Conservation (phyloP, 2,329 filamentous ascomycete genomes). For the Fusarium falciforme region DNA sequence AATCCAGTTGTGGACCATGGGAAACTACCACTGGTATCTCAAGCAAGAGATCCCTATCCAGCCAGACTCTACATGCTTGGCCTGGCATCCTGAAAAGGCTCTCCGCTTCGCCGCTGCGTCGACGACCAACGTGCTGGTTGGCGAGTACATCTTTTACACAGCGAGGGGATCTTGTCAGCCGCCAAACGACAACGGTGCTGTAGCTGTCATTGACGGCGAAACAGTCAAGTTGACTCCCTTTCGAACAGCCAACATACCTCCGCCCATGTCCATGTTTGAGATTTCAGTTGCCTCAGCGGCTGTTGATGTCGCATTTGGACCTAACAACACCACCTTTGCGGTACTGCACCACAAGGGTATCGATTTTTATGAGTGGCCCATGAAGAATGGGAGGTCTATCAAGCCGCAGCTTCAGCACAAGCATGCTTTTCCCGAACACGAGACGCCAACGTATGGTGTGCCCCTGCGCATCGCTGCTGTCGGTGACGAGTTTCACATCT, state of each 20-base stretch:
- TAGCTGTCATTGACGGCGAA: conserved; percentile 86
- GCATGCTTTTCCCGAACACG: conserved; percentile 52
- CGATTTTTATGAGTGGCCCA: conserved; percentile 76
- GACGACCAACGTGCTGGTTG: conserved; percentile 62
- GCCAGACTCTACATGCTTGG: conserved; percentile 49
- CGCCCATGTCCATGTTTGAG: conserved; percentile 90
- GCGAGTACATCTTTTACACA: conserved; percentile 76
- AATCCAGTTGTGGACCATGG: conserved; percentile 95
- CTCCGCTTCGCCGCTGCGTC: conserved; percentile 72
- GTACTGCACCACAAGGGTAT: conserved; percentile 76
- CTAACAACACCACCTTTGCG: conserved; percentile 72
- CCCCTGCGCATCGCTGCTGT: conserved; percentile 32
- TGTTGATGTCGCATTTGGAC: conserved; percentile 80
- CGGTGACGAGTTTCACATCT: conserved; percentile 45
- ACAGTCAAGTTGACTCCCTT: conserved; percentile 87
- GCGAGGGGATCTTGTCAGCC: conserved; percentile 75
- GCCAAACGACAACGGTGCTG: conserved; percentile 81
- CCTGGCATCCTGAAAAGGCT: conserved; percentile 90
- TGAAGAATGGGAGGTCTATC: conserved; percentile 65
- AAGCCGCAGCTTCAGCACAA: conserved; percentile 55
- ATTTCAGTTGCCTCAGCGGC: conserved; percentile 71
- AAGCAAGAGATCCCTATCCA: conserved; percentile 82
- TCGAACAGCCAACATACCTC: conserved; percentile 85
- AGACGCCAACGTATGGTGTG: conserved; percentile 36
- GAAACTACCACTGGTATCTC: conserved; percentile 98